Evolutionary conservation across 208 protist genomes (phyloP).

Genomic region (Acanthamoeba royreba): DNA sequence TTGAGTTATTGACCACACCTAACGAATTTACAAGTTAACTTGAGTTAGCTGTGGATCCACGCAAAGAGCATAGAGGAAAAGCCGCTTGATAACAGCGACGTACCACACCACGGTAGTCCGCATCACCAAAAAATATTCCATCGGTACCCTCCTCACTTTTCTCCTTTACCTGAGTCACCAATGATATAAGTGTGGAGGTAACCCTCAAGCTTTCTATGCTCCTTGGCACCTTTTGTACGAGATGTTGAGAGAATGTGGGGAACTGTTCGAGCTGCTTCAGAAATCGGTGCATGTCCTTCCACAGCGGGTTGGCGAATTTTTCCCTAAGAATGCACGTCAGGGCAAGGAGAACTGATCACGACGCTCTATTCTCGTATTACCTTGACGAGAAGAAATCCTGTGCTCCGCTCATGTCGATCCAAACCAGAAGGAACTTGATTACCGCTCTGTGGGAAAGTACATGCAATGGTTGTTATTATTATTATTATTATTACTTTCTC

Average conservation of each 20-base stretch:
- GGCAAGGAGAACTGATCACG: too few species aligned
- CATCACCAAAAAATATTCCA: neutral
- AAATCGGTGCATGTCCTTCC: conserved; percentile 15
- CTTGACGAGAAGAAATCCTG: conserved; percentile 32
- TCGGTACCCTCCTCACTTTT: neutral
- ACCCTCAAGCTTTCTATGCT: neutral
- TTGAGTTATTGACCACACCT: conserved; percentile 24
- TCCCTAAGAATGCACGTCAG: too few species aligned
- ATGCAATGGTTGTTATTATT: neutral
- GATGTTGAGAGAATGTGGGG: neutral
- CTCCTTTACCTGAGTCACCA: neutral
- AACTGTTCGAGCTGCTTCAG: neutral
- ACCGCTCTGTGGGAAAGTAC: neutral
- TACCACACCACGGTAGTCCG: neutral
- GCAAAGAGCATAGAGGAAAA: too few species aligned
- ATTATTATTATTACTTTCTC: too few species aligned
- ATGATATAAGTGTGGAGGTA: neutral
- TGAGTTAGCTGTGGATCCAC: too few species aligned
- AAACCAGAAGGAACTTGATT: neutral
- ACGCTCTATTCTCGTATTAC: too few species aligned
- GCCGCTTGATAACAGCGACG: too few species aligned
- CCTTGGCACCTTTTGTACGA: neutral
- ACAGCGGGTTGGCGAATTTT: conserved; percentile 15
- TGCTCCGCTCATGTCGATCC: neutral
- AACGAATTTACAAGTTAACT: too few species aligned